phyloP scores from a whole-genome alignment of 306 rosid genomes.

The Comarum palustre region DNA sequence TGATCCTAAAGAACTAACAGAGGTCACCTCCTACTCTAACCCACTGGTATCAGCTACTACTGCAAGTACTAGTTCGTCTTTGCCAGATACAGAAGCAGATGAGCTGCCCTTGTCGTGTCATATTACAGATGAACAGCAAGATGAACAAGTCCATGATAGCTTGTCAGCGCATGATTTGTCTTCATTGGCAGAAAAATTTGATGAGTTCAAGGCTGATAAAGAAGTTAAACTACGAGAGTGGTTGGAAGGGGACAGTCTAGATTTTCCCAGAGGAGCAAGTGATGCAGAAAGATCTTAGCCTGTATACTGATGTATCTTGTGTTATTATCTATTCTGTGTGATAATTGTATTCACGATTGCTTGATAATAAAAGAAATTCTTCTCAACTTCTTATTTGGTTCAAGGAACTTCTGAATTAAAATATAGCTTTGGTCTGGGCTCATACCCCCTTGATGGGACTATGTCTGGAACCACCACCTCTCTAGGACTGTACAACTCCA shows the following conservation, averaged over 20 bases:
- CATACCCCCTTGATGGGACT: too few species aligned
- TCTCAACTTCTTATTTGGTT: background rate
- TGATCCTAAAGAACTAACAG: slow-evolving; percentile 35
- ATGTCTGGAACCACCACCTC: background rate
- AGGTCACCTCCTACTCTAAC: slow-evolving; percentile 20
- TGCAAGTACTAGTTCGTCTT: slow-evolving; percentile 42
- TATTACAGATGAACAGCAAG: slow-evolving; percentile 44
- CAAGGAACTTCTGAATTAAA: background rate
- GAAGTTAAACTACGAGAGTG: slow-evolving; percentile 81
- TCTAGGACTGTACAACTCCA: background rate
- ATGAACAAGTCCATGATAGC: slow-evolving; percentile 29
- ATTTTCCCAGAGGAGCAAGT: slow-evolving; percentile 23
- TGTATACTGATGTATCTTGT: slow-evolving; percentile 23
- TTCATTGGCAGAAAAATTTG: slow-evolving; percentile 45
- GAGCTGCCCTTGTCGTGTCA: slow-evolving; percentile 59
- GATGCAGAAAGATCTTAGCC: slow-evolving; percentile 37
- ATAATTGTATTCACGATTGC: slow-evolving; percentile 15
- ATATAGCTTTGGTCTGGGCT: too few species aligned
- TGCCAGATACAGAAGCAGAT: slow-evolving; percentile 46
- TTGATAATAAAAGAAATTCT: background rate
- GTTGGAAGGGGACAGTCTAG: slow-evolving; percentile 52
- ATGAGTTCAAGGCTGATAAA: slow-evolving; percentile 67
- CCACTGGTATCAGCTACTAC: slow-evolving; percentile 34
- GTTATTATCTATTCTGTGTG: slow-evolving; percentile 2
- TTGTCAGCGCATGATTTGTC: slow-evolving; percentile 29